phyloP scores from a whole-genome alignment of 306 rosid genomes.

The Trifolium subterraneum region DNA sequence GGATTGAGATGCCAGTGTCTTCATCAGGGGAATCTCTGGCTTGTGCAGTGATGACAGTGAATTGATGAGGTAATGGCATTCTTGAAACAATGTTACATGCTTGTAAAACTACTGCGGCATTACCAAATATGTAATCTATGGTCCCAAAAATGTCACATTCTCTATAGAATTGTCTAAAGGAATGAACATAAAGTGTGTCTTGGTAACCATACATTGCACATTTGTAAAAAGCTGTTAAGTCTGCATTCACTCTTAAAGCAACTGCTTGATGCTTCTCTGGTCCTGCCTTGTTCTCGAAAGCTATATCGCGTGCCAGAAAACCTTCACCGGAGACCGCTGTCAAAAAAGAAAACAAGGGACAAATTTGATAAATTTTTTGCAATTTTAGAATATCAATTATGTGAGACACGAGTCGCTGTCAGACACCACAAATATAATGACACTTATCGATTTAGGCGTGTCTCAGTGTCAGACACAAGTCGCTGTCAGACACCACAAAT shows the following conservation, averaged over 20 bases:
- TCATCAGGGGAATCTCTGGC: constrained; percentile 65
- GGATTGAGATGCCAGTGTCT: constrained; percentile 78
- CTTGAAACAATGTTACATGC: constrained; percentile 58
- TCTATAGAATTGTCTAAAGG: constrained; percentile 80
- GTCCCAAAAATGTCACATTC: constrained; percentile 84
- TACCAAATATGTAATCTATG: constrained; percentile 79
- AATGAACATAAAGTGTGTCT: constrained; percentile 75
- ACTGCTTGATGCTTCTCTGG: constrained; percentile 80
- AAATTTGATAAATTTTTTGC: not conserved
- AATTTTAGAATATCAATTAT: not conserved
- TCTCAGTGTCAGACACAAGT: too few species aligned
- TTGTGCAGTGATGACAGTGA: constrained; percentile 74
- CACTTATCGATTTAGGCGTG: too few species aligned
- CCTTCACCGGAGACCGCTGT: constrained; percentile 85
- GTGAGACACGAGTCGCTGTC: not conserved
- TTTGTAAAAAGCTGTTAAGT: constrained; percentile 64
- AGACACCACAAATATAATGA: too few species aligned
- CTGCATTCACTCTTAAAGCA: constrained; percentile 78
- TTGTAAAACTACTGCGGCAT: constrained; percentile 78
- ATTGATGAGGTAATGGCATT: constrained; percentile 66
- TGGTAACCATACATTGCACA: constrained; percentile 69
- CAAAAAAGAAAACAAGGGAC: not conserved
- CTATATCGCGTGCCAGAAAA: constrained; percentile 76
- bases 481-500: too few species aligned
- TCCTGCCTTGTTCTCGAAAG: constrained; percentile 71